Evolutionary conservation across 2,329 filamentous ascomycete genomes (phyloP).

Genomic region (Rachicladosporium sp.): DNA sequence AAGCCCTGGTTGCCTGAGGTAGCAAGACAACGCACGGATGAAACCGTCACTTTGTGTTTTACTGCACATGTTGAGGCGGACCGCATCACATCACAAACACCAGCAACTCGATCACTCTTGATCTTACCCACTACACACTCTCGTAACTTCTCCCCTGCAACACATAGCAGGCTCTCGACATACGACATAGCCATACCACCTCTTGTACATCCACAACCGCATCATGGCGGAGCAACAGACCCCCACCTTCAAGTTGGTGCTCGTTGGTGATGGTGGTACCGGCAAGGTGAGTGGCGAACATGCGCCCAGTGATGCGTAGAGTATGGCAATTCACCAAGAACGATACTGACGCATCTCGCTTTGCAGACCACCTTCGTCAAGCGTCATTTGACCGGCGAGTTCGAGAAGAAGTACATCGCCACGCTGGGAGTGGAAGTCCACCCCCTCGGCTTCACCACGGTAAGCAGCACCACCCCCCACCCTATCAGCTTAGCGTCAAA

Average conservation of each 20-base stretch:
- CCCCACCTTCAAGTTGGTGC: conserved; percentile 98
- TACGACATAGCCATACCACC: background rate
- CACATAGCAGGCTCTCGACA: too few relatives aligned
- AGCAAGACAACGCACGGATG: too few relatives aligned
- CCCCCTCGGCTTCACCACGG: conserved; percentile 93
- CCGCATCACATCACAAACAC: too few relatives aligned
- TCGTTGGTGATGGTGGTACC: conserved; percentile 98
- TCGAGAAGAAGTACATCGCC: conserved; percentile 99
- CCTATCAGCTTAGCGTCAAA: too few relatives aligned
- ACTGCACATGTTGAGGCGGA: too few relatives aligned
- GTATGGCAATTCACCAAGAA: too few relatives aligned
- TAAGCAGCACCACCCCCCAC: conserved; percentile 39
- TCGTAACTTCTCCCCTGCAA: too few relatives aligned
- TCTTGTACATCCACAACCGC: conserved; percentile 1
- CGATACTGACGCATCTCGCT: background rate
- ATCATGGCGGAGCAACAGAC: conserved; percentile 5
- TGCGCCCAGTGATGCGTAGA: too few relatives aligned
- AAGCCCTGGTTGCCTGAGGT: too few relatives aligned
- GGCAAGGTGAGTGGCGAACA: conserved; percentile 64
- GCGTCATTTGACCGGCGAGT: conserved; percentile 98
- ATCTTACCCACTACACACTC: too few relatives aligned
- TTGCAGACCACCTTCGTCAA: conserved; percentile 97
- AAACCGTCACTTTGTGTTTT: too few relatives aligned
- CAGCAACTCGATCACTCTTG: too few relatives aligned
- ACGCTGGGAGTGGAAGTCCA: conserved; percentile 99